A percentile compares a stretch with the other conserved stretches of the same genome.
Conservation (phyloP, 768 basidiomycete species). For the Galerina marginata region DNA sequence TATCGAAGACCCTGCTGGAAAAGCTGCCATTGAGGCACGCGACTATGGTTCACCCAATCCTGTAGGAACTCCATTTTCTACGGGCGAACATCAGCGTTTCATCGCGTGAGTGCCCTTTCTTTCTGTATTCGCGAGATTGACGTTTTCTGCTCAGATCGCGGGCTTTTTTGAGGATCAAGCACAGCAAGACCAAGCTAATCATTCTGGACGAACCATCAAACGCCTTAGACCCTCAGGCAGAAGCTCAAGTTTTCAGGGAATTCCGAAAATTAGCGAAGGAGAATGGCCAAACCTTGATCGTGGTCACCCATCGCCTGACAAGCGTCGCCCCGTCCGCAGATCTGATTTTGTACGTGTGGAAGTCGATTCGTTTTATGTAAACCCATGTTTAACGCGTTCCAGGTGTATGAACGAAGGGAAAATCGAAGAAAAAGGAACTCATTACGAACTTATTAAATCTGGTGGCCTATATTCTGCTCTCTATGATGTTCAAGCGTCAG, state of each 20-base stretch:
- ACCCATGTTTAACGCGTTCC: neutral
- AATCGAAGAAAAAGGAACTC: slow-evolving; percentile 39
- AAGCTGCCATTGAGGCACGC: slow-evolving; percentile 28
- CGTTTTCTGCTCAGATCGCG: slow-evolving; percentile 39
- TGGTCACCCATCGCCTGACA: slow-evolving; percentile 54
- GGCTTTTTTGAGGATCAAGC: slow-evolving; percentile 40
- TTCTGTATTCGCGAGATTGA: neutral
- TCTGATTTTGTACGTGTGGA: slow-evolving; percentile 49
- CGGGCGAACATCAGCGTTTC: slow-evolving; percentile 51
- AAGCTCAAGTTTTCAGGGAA: slow-evolving; percentile 45
- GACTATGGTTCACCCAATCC: slow-evolving; percentile 16
- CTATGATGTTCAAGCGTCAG: slow-evolving; percentile 34
- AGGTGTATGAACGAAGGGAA: slow-evolving; percentile 46
- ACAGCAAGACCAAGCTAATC: slow-evolving; percentile 43
- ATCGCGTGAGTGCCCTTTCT: slow-evolving; percentile 43
- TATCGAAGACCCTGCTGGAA: slow-evolving; percentile 32
- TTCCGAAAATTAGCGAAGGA: slow-evolving; percentile 36
- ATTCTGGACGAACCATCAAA: slow-evolving; percentile 59
- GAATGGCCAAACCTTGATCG: slow-evolving; percentile 51
- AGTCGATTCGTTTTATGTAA: neutral
- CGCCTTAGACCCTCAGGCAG: slow-evolving; percentile 53
- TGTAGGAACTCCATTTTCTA: slow-evolving; percentile 30
- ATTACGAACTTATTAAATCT: slow-evolving; percentile 34
- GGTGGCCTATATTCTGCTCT: slow-evolving; percentile 38
- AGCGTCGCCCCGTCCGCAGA: slow-evolving; percentile 50